Base-by-base conservation (phyloP, 2,329 filamentous ascomycete genomes). In the Xenosphaeropsis pyriputrescens region DNA sequence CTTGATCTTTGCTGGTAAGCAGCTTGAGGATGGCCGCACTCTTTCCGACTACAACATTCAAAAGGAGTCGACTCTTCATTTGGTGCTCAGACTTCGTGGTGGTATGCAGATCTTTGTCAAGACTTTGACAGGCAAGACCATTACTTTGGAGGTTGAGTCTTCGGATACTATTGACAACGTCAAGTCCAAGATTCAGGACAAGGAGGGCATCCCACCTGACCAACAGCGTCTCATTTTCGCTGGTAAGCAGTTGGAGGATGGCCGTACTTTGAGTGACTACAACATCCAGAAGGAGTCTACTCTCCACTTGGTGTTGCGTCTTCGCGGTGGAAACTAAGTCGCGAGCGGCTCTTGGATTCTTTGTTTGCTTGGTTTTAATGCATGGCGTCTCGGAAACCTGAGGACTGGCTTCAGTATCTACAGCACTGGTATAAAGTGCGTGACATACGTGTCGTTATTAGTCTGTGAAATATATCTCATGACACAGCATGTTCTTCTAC, bases 1-100 rank as follows among this genome's bases (percentile, higher is more conserved):
- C 56, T 62, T 80, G 39, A 80, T 81, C 53, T 80, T 80, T 47
- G 75, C 75, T 50, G 75, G 75, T 49, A 80, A 80, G 67, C 75
- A 80, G 60, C 51, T 79, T 35, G 79, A 85, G 57, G 80, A 86
- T 52, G 81, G 81, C 39, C 76, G 81, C 18, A 86, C 82, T 2
- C 63, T 88, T n/a, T 79, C 74, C n/a, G 82, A 86, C 55, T 88
- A 88, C 70, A 88, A 88, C 63, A 89, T 89, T 44, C 84, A 91
- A 61, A 83, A 82, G 61, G 78, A 82, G 55, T 78, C 73, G 5
- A 82, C 78, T 2, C 67, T 83, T 11, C 78, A 83, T 58, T 58
- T 82, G 49, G 77, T 82, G 36, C 72, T 82, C 39, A 75, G 77
- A 59, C 70, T 82, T 18, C 76, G 77, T 64, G 77, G 77, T 63